These are phyloP conservation scores for Pichia paraexigua DNA, from an alignment of 805 yeast species.

Conservation along the genomic window DNA sequence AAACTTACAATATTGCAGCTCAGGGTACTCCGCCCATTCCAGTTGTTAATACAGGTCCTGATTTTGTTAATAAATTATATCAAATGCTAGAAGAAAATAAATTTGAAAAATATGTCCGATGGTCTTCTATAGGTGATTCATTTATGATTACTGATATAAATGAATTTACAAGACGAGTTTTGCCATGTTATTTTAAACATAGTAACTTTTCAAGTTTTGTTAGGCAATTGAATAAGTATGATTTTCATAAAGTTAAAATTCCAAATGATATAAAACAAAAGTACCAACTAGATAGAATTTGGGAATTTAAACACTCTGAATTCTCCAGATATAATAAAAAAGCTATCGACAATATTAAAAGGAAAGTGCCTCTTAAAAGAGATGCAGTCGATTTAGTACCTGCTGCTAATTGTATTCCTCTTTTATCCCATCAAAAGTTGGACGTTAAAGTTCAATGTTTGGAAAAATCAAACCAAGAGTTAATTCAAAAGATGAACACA, in stretches of 20 bases:
- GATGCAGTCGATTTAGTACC: slow-evolving; percentile 15
- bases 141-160: slow-evolving; percentile 87
- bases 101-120: slow-evolving; percentile 68
- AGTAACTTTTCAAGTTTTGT: slow-evolving; percentile 92
- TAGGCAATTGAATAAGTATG: slow-evolving; percentile 92
- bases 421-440: slow-evolving; percentile 17
- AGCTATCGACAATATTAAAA: slow-evolving; percentile 78
- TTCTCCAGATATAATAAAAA: slow-evolving; percentile 69
- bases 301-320: slow-evolving; percentile 94
- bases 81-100: slow-evolving; percentile 78
- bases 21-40: not conserved
- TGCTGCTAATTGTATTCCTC: not conserved
- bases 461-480: slow-evolving; percentile 21
- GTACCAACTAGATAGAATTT: slow-evolving; percentile 50
- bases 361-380: slow-evolving; percentile 57
- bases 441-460: slow-evolving; percentile 26
- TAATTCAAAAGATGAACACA: slow-evolving; percentile 29
- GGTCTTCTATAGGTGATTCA: slow-evolving; percentile 82
- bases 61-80: slow-evolving; percentile 70
- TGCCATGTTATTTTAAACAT: slow-evolving; percentile 92
- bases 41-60: slow-evolving; percentile 26
- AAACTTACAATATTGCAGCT: not conserved
- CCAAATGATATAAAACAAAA: slow-evolving; percentile 60
- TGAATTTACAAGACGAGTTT: slow-evolving; percentile 78
- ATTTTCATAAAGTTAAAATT: slow-evolving; percentile 89